Percentiles rank a stretch among this genome's conserved stretches.
Conservation (phyloP, 2,329 filamentous ascomycete species). For the Sporothrix protearum region DNA sequence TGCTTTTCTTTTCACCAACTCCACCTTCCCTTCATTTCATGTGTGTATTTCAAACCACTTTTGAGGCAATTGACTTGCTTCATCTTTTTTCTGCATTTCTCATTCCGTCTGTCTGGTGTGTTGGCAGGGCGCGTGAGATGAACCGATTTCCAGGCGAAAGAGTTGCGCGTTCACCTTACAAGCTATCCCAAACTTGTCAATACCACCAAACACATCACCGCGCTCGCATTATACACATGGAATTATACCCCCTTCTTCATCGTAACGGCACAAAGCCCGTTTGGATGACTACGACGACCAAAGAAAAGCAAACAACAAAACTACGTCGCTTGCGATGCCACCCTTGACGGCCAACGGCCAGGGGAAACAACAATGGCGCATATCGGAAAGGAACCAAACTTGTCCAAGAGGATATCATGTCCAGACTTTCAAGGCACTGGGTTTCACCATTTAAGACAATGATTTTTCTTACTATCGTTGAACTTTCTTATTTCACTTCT, state of each 20-base stretch:
- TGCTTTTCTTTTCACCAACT: not conserved
- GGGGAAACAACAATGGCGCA: not conserved
- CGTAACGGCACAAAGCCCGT: not conserved
- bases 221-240: constrained; percentile 14
- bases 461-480: not conserved
- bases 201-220: not conserved
- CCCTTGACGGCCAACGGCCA: not conserved
- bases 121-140: not conserved
- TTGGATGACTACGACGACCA: not conserved
- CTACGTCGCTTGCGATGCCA: constrained; percentile 9
- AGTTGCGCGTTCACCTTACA: not conserved
- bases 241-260: constrained; percentile 8
- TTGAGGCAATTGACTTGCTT: constrained; percentile 16
- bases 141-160: constrained; percentile 19
- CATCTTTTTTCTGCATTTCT: constrained; percentile 1
- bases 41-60: constrained; percentile 6
- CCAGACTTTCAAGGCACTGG: not conserved
- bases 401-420: not conserved
- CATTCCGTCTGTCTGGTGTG: not conserved
- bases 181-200: not conserved
- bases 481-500: not conserved
- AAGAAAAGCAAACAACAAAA: not conserved
- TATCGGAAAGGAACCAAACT: not conserved
- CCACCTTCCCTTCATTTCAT: not conserved
- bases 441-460: not conserved